Conservation (phyloP, 495 filamentous ascomycete species). For the Talaromyces liani region DNA sequence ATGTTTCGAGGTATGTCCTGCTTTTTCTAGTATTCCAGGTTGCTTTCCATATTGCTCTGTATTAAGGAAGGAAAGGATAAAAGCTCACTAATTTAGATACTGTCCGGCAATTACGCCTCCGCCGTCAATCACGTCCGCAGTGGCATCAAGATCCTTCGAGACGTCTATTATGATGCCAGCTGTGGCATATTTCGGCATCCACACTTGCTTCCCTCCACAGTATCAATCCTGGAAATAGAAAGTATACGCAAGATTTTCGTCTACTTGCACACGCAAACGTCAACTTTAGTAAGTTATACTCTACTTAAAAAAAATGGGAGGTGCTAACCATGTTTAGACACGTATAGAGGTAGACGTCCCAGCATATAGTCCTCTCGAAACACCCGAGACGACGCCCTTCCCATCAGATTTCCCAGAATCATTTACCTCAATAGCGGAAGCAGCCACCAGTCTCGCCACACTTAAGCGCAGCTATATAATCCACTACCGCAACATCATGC, state of each 20-base stretch:
- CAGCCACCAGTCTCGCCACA: constrained; percentile 13
- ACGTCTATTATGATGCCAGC: constrained; percentile 11
- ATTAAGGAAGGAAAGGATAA: too few species aligned
- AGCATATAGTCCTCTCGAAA: neutral
- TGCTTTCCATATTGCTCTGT: too few species aligned
- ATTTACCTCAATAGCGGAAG: constrained; percentile 16
- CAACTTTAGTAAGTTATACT: constrained; percentile 5
- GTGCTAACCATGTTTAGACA: neutral
- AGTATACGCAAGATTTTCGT: constrained; percentile 11
- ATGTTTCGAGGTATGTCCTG: constrained; percentile 15
- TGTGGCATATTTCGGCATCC: constrained; percentile 9
- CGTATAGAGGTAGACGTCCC: neutral
- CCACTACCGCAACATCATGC: neutral
- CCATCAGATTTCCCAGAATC: neutral
- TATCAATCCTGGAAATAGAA: constrained; percentile 1
- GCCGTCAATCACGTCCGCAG: constrained; percentile 25
- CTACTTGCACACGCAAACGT: constrained; percentile 13
- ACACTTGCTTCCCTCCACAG: constrained; percentile 9
- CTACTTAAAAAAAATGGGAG: neutral
- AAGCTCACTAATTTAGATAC: constrained; percentile 12
- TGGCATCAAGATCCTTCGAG: constrained; percentile 23
- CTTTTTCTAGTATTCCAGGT: too few species aligned
- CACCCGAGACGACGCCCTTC: neutral
- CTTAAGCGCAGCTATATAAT: neutral
- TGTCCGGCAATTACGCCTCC: constrained; percentile 24